These are phyloP conservation scores for Neurospora sp. DNA, from an alignment of 495 filamentous ascomycete genomes.

Conservation along the genomic window DNA sequence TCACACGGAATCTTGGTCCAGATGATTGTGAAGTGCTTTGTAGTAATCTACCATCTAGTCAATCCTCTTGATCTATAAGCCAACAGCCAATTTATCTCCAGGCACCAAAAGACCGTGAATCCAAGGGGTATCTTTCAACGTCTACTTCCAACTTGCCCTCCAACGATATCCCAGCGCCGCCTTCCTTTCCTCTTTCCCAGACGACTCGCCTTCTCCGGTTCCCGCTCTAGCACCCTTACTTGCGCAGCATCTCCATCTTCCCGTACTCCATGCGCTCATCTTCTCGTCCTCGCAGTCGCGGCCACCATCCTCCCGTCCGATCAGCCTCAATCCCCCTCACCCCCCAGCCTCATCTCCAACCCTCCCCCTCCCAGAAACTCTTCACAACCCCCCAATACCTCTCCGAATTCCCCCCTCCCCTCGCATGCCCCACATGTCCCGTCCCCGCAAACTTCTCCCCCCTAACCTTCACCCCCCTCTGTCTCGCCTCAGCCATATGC, in stretches of 20 bases:
- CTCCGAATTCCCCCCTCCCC: constrained; percentile 16
- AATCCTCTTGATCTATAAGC: too few relatives aligned
- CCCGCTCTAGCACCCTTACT: too few relatives aligned
- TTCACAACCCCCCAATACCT: constrained; percentile 34
- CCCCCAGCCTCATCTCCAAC: not conserved
- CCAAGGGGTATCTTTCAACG: not conserved
- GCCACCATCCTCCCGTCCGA: too few relatives aligned
- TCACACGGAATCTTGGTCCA: too few relatives aligned
- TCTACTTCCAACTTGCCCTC: not conserved
- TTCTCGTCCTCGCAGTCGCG: too few relatives aligned
- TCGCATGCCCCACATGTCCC: constrained; percentile 34
- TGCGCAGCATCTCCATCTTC: not conserved
- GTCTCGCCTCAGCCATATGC: constrained; percentile 25
- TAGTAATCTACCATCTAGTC: too few relatives aligned
- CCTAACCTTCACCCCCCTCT: constrained; percentile 21
- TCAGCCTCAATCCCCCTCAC: not conserved
- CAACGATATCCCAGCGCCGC: too few relatives aligned
- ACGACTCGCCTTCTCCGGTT: not conserved
- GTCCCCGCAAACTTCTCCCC: constrained; percentile 28
- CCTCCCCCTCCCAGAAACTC: constrained; percentile 26
- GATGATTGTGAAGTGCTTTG: too few relatives aligned
- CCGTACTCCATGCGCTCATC: too few relatives aligned
- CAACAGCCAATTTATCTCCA: not conserved
- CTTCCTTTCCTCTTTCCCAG: not conserved
- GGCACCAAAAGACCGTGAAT: not conserved